Base-by-base conservation (phyloP, 2,329 filamentous ascomycete species). In the Aspergillus flavus region DNA sequence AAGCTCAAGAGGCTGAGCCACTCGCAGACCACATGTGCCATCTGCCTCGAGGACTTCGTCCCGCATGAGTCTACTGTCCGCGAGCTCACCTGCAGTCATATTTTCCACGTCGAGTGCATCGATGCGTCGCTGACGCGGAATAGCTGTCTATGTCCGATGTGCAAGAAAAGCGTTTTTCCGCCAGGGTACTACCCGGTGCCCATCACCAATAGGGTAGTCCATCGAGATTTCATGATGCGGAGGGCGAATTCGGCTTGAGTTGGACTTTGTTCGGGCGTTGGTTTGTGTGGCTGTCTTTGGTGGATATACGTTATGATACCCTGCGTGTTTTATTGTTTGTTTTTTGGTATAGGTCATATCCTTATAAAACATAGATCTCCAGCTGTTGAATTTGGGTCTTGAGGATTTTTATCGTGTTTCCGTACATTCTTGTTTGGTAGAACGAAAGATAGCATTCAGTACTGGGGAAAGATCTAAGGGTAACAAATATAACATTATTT, bases 81-180 rank as follows among this genome's bases (percentile, higher is more conserved):
- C 61, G 91, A 97, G 77, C 83, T 98, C 3, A 88, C 92, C 0
- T 99, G 95, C 71, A 89, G 91, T 0, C 95, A 99, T 75, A 94
- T 98, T 61, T 99, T 94, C 77, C 94, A 99, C 69, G 90, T 92
- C 0, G 90, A 91, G 67, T 99, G 95, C 73, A 94, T 98, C 67
- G 94, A 98, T 73, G 86, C 89, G 26, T 97, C 95, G 71, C 82
- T 98, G 14, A 84, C 85, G 50, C 84, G 88, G 60, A 90, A 90
- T 73, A 96, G 91, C 73, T 96, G 92, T 21, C 83, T 97, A 2
- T 99, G 95, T 72, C 94, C 95, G 0, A 83, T 96, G 70, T 99
- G 95, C 82, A 97, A 97, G 76, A 87, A 89, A 64, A 91, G 87
- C 57, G 92, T 94, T 71, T 80, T 97, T 1, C 93, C 94, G 7